These are phyloP conservation scores for Pleurotus ostreatus DNA, from an alignment of 768 basidiomycete species.

Conservation along the genomic window DNA sequence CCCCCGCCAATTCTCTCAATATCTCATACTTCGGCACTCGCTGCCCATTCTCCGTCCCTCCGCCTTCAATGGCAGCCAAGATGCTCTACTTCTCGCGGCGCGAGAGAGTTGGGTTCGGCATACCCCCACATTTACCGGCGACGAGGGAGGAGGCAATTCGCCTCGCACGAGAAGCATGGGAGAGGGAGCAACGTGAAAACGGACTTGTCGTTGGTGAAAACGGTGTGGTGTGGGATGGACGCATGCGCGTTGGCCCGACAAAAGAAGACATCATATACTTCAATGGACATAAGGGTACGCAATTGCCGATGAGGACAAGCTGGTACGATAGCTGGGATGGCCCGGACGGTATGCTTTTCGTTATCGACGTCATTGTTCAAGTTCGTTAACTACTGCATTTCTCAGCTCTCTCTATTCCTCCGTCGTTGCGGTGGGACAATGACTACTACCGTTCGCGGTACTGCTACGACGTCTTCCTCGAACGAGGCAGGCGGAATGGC, in stretches of 20 bases:
- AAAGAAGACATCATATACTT: constrained; percentile 59
- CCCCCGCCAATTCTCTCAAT: constrained; percentile 15
- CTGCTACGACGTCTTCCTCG: constrained; percentile 32
- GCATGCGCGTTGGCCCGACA: constrained; percentile 35
- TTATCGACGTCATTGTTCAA: not conserved
- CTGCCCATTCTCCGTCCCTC: constrained; percentile 31
- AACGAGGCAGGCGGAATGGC: constrained; percentile 25
- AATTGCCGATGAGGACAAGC: constrained; percentile 20
- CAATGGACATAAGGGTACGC: constrained; percentile 36
- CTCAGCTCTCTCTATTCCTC: constrained; percentile 7
- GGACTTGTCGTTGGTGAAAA: constrained; percentile 8
- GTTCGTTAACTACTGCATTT: not conserved
- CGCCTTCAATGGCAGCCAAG: constrained; percentile 51
- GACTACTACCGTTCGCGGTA: constrained; percentile 53
- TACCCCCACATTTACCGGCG: constrained; percentile 35
- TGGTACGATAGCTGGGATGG: constrained; percentile 11
- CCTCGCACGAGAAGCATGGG: not conserved
- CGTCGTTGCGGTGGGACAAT: constrained; percentile 41
- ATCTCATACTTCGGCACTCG: constrained; percentile 24
- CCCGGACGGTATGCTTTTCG: not conserved
- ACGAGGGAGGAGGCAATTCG: constrained; percentile 23
- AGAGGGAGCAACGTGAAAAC: not conserved
- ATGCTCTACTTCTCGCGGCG: constrained; percentile 59
- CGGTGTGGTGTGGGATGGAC: constrained; percentile 14
- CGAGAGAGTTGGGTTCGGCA: constrained; percentile 40